A percentile compares a stretch with the other conserved stretches of the same genome.
Conservation (phyloP, 2,329 filamentous ascomycete genomes). For the Fusarium sp. region DNA sequence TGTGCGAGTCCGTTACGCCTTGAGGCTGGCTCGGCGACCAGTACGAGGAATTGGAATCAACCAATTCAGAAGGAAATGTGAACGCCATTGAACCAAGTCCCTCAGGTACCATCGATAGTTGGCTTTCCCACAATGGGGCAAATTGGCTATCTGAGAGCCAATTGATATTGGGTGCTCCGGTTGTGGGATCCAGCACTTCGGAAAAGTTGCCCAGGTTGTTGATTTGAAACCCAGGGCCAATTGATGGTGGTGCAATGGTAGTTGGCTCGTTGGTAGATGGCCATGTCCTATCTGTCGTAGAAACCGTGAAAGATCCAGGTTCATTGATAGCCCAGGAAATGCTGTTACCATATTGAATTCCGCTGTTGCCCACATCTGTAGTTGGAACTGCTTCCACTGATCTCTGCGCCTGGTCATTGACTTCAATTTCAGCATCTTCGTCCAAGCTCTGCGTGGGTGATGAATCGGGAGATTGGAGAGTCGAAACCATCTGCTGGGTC, state of each 20-base stretch:
- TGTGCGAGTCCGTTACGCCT: neutral
- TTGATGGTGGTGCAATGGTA: neutral
- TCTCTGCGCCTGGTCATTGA: neutral
- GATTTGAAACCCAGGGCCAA: slow-evolving; percentile 11
- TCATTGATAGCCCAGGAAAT: neutral
- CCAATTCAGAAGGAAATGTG: slow-evolving; percentile 6
- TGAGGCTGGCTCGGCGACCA: slow-evolving; percentile 4
- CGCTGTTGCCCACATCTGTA: neutral
- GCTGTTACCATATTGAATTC: neutral
- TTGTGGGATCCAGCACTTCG: neutral
- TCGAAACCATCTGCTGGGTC: neutral
- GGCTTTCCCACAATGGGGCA: slow-evolving; percentile 15
- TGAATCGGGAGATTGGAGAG: neutral
- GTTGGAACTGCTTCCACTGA: neutral
- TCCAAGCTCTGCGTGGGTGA: neutral
- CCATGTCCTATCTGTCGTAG: neutral
- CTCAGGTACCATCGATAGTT: slow-evolving; percentile 4
- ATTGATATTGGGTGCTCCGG: slow-evolving; percentile 1
- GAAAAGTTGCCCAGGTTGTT: slow-evolving; percentile 9
- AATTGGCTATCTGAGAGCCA: slow-evolving; percentile 25
- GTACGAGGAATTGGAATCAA: neutral
- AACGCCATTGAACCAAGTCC: slow-evolving; percentile 16
- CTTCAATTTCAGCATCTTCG: neutral
- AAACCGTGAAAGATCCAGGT: neutral
- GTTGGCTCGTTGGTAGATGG: neutral